Percentiles rank a stretch among this genome's conserved stretches.
phyloP scores from a whole-genome alignment of 768 basidiomycete species.

The Hericium alpestre region DNA sequence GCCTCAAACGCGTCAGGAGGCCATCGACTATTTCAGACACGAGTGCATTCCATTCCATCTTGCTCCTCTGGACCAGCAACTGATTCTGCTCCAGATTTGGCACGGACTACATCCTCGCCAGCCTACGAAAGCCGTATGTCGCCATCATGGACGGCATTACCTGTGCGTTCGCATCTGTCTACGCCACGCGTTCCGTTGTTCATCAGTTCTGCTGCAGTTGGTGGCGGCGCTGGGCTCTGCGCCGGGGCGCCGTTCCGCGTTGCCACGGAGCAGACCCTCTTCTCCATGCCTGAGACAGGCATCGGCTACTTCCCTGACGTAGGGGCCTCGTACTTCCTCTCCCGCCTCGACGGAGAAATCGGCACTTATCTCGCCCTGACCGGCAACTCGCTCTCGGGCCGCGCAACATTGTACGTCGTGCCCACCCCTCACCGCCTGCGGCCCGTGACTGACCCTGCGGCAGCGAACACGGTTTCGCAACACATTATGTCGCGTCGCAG shows the following conservation, averaged over 20 bases:
- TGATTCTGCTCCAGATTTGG: conserved; percentile 50
- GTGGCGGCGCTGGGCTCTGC: conserved; percentile 86
- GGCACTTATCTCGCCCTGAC: conserved; percentile 94
- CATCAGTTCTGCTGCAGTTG: conserved; percentile 46
- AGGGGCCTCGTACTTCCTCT: conserved; percentile 82
- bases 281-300: conserved; percentile 96
- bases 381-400: conserved; percentile 56
- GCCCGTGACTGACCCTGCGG: neutral
- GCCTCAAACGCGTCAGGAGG: conserved; percentile 42
- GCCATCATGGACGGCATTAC: conserved; percentile 85
- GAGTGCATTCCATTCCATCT: conserved; percentile 46
- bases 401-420: conserved; percentile 71
- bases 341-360: conserved; percentile 80
- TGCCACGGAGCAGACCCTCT: conserved; percentile 83
- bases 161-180: conserved; percentile 39
- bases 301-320: conserved; percentile 91
- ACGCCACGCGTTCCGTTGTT: conserved; percentile 4
- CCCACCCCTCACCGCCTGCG: neutral
- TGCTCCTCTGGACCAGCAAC: neutral
- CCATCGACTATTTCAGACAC: conserved; percentile 82
- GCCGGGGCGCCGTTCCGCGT: conserved; percentile 82
- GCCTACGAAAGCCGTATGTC: conserved; percentile 79
- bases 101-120: conserved; percentile 62
- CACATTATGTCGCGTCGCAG: conserved; percentile 80
- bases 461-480: conserved; percentile 88